These are phyloP conservation scores for Mucor indicus DNA, from an alignment of 371 early-diverging fungal genomes.

Conservation along the genomic window DNA sequence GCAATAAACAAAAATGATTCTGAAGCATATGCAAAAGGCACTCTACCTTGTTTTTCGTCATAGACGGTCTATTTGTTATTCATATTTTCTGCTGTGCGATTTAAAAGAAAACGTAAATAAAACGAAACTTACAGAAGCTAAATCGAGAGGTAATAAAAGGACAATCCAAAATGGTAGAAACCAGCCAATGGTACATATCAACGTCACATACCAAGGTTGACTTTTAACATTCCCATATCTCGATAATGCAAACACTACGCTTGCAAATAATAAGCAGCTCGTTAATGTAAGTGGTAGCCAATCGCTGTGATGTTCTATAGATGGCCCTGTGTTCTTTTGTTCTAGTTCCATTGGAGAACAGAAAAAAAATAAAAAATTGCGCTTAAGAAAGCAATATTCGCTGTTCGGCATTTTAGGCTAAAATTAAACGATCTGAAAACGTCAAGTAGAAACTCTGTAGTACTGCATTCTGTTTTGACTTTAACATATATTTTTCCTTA, in stretches of 20 bases:
- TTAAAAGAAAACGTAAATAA: slow-evolving; percentile 11
- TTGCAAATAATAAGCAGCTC: slow-evolving; percentile 41
- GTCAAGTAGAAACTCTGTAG: too few species aligned
- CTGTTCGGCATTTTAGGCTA: too few species aligned
- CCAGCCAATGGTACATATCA: slow-evolving; percentile 70
- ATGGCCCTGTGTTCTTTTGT: neutral
- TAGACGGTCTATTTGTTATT: slow-evolving; percentile 64
- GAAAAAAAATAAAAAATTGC: too few species aligned
- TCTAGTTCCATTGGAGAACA: slow-evolving; percentile 2
- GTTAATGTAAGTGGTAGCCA: slow-evolving; percentile 54
- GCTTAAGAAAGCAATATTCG: too few species aligned
- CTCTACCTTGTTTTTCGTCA: slow-evolving; percentile 65
- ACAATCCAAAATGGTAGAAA: slow-evolving; percentile 89
- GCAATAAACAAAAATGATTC: slow-evolving; percentile 66
- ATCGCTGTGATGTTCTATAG: slow-evolving; percentile 10
- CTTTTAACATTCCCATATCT: slow-evolving; percentile 70
- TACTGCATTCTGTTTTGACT: too few species aligned
- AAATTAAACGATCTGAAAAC: too few species aligned
- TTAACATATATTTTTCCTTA: too few species aligned
- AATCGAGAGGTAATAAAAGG: slow-evolving; percentile 85
- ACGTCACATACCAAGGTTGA: slow-evolving; percentile 71
- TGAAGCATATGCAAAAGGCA: slow-evolving; percentile 76
- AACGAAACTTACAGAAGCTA: slow-evolving; percentile 73
- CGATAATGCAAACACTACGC: slow-evolving; percentile 59
- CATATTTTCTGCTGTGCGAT: too few species aligned